These are phyloP conservation scores for Kentomonas sorsogonicus DNA, from an alignment of 208 protist species.

Conservation along the genomic window DNA sequence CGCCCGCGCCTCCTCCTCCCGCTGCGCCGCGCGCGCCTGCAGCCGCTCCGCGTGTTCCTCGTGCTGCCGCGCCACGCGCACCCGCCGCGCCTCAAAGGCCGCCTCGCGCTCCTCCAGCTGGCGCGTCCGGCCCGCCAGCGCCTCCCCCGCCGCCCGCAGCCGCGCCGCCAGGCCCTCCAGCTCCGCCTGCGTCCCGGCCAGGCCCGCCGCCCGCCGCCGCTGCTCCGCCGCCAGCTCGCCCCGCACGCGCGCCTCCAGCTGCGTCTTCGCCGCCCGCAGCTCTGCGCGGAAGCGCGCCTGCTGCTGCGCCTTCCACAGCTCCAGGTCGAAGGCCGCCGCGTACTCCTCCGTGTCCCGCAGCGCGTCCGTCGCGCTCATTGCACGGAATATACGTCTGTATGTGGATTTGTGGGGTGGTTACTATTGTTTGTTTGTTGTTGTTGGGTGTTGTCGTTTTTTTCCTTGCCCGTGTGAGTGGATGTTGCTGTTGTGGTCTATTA, in stretches of 20 bases:
- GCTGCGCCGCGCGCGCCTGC: constrained; percentile 48
- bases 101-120: constrained; percentile 77
- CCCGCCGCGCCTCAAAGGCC: constrained; percentile 56
- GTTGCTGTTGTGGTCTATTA: background rate
- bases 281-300: constrained; percentile 60
- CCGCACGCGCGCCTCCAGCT: constrained; percentile 39
- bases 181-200: constrained; percentile 52
- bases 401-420: no score
- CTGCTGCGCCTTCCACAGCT: constrained; percentile 91
- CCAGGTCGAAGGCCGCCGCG: constrained; percentile 79
- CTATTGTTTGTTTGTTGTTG: background rate
- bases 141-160: constrained; percentile 47
- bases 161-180: constrained; percentile 61
- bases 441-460: background rate
- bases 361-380: no score
- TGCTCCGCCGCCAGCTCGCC: constrained; percentile 26
- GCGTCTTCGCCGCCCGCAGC: constrained; percentile 56
- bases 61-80: constrained; percentile 76
- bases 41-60: constrained; percentile 58
- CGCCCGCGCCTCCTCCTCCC: constrained; percentile 42
- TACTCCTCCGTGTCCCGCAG: constrained; percentile 80
- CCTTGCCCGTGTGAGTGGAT: no score
- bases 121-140: constrained; percentile 39
- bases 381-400: no score
- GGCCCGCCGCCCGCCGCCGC: constrained; percentile 29